Percentiles rank a stretch among this genome's conserved stretches.
Conservation (phyloP, 2,329 filamentous ascomycete species). For the Aureobasidium sp. region DNA sequence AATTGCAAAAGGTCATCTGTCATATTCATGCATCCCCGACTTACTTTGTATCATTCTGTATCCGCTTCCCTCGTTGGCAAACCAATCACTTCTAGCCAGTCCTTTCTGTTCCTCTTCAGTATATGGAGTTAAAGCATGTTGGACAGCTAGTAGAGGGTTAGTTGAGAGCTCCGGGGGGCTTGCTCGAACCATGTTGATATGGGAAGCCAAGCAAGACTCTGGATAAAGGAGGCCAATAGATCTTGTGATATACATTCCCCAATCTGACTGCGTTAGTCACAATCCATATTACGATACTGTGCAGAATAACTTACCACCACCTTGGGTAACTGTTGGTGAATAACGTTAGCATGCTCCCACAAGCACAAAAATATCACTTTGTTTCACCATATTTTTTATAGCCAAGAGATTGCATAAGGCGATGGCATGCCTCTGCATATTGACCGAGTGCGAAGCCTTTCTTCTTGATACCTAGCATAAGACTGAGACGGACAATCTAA, state of each 20-base stretch:
- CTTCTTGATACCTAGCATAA: constrained; percentile 36
- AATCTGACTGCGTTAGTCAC: constrained; percentile 40
- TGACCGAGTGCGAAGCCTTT: constrained; percentile 53
- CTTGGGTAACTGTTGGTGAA: constrained; percentile 39
- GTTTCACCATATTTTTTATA: constrained; percentile 51
- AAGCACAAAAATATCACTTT: background rate
- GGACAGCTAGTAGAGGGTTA: constrained; percentile 52
- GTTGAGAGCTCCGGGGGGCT: constrained; percentile 43
- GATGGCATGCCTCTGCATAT: constrained; percentile 59
- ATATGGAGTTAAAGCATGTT: constrained; percentile 51
- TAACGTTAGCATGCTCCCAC: background rate
- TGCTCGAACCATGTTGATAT: constrained; percentile 55
- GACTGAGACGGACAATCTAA: background rate
- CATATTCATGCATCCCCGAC: background rate
- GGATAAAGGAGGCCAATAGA: constrained; percentile 55
- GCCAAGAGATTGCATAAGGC: constrained; percentile 61
- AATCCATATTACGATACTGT: background rate
- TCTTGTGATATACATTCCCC: constrained; percentile 61
- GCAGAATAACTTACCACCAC: constrained; percentile 37
- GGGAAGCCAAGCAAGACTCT: constrained; percentile 49
- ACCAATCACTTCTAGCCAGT: constrained; percentile 50
- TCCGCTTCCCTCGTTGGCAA: constrained; percentile 48
- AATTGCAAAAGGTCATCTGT: background rate
- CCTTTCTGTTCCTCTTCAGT: constrained; percentile 46
- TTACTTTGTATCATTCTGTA: constrained; percentile 52